Conservation (phyloP, 805 yeast genomes). For the Candida odintsovae region DNA sequence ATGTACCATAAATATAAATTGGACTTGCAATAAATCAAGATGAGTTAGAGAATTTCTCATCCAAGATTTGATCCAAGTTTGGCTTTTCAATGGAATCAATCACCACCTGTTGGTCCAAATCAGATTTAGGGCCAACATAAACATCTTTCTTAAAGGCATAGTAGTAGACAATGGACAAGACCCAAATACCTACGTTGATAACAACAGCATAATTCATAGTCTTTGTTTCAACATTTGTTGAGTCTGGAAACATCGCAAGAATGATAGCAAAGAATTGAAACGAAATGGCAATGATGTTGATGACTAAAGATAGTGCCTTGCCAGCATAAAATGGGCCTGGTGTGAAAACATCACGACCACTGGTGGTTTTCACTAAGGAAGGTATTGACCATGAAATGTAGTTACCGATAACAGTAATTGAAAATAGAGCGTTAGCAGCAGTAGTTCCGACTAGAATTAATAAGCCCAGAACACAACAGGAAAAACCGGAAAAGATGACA, state of each 20-base stretch:
- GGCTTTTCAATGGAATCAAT: neutral
- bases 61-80: neutral
- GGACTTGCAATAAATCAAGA: neutral
- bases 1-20: neutral
- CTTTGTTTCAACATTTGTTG: conserved; percentile 28
- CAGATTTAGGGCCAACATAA: conserved; percentile 48
- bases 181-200: conserved; percentile 60
- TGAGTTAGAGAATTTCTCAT: neutral
- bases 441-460: conserved; percentile 35
- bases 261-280: conserved; percentile 51
- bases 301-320: conserved; percentile 33
- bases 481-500: conserved; percentile 36
- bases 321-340: conserved; percentile 73
- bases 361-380: conserved; percentile 32
- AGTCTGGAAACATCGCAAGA: conserved; percentile 55
- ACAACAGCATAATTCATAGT: conserved; percentile 72
- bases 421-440: conserved; percentile 40
- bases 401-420: conserved; percentile 38
- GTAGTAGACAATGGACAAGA: conserved; percentile 48
- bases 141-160: conserved; percentile 44
- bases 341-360: conserved; percentile 44
- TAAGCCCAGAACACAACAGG: conserved; percentile 33
- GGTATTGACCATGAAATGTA: conserved; percentile 39
- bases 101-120: neutral
- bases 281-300: conserved; percentile 40